Evolutionary conservation across 805 yeast genomes (phyloP).

Genomic region (Scheffersomyces ergatensis): DNA sequence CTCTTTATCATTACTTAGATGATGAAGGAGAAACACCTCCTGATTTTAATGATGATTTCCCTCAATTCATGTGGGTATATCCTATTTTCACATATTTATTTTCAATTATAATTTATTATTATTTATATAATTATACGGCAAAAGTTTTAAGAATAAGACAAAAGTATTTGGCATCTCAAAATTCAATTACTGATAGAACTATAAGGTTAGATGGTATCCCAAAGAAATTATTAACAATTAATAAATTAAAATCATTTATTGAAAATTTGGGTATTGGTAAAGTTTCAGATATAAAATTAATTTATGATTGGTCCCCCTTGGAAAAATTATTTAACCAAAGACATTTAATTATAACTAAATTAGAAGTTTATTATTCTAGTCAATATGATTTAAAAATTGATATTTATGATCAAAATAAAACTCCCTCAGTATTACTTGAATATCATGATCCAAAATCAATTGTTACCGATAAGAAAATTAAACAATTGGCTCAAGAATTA

Average conservation of each 20-base stretch:
- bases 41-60: slow-evolving; percentile 33
- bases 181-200: slow-evolving; percentile 59
- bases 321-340: slow-evolving; percentile 37
- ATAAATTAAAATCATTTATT: slow-evolving; percentile 45
- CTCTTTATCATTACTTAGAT: neutral
- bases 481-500: slow-evolving; percentile 30
- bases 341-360: slow-evolving; percentile 19
- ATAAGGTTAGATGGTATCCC: slow-evolving; percentile 57
- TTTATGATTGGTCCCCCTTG: slow-evolving; percentile 44
- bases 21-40: slow-evolving; percentile 13
- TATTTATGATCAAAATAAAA: slow-evolving; percentile 29
- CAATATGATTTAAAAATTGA: slow-evolving; percentile 43
- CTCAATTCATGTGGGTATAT: slow-evolving; percentile 48
- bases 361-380: slow-evolving; percentile 43
- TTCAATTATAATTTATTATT: slow-evolving; percentile 45
- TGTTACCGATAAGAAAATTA: slow-evolving; percentile 4
- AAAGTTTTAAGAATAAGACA: slow-evolving; percentile 53
- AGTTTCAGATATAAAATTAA: slow-evolving; percentile 49
- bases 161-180: slow-evolving; percentile 56
- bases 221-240: slow-evolving; percentile 28
- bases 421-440: slow-evolving; percentile 30
- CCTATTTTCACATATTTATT: slow-evolving; percentile 57
- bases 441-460: neutral
- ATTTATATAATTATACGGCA: slow-evolving; percentile 45
- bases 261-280: slow-evolving; percentile 56